Evolutionary conservation across 495 filamentous ascomycete species (phyloP).

Genomic region (Penicillium crystallinum): DNA sequence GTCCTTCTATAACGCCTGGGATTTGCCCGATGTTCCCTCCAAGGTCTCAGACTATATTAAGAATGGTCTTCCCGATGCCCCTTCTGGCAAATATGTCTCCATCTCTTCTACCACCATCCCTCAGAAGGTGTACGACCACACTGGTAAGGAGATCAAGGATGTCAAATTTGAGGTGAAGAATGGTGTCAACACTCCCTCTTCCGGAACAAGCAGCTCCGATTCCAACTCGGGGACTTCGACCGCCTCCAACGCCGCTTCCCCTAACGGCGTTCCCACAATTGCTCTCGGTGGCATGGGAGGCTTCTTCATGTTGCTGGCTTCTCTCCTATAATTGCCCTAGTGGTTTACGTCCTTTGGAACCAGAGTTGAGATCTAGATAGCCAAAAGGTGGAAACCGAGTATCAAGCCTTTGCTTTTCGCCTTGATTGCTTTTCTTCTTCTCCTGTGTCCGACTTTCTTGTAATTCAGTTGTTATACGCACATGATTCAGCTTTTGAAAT

Average conservation of each 20-base stretch:
- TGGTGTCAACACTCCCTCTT: slow-evolving; percentile 36
- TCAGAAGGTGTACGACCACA: slow-evolving; percentile 50
- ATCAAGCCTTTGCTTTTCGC: neutral
- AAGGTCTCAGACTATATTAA: slow-evolving; percentile 50
- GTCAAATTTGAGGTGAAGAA: slow-evolving; percentile 50
- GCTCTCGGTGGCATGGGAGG: slow-evolving; percentile 20
- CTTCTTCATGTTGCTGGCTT: slow-evolving; percentile 27
- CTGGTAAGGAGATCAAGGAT: slow-evolving; percentile 47
- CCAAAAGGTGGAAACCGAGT: neutral
- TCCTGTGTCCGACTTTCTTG: slow-evolving; percentile 3
- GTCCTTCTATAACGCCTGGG: slow-evolving; percentile 70
- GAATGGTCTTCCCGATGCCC: slow-evolving; percentile 48
- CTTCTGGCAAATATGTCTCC: slow-evolving; percentile 52
- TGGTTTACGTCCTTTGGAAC: neutral
- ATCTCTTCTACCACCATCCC: slow-evolving; percentile 48
- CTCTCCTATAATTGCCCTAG: slow-evolving; percentile 14
- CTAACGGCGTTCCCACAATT: slow-evolving; percentile 15
- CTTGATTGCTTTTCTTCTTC: neutral
- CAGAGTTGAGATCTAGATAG: neutral
- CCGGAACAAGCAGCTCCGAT: slow-evolving; percentile 18
- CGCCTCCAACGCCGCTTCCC: slow-evolving; percentile 13
- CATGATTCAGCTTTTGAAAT: slow-evolving; percentile 12
- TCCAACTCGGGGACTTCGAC: slow-evolving; percentile 36
- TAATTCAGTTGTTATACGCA: slow-evolving; percentile 11
- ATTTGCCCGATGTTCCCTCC: slow-evolving; percentile 54